A percentile compares a stretch with the other conserved stretches of the same genome.
These are phyloP conservation scores for Silene latifolia DNA, from an alignment of 148 eudicot species.

Conservation along the genomic window DNA sequence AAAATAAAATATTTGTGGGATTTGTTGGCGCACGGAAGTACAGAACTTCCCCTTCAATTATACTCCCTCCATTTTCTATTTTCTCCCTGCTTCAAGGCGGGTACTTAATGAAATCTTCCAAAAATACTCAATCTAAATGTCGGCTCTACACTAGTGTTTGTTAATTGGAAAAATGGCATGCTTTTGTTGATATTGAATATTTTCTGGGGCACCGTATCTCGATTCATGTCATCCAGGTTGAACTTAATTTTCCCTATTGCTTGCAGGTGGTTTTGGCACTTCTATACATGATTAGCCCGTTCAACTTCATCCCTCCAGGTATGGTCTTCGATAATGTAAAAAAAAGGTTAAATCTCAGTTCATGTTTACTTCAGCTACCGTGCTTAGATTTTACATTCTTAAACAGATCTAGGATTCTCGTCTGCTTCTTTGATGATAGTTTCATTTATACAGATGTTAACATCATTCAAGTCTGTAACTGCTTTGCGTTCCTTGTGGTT, in stretches of 20 bases:
- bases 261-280: constrained; percentile 48
- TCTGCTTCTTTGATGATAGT: too few relatives aligned
- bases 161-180: background rate
- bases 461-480: constrained; percentile 16
- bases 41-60: too few relatives aligned
- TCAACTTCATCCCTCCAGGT: constrained; percentile 55
- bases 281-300: constrained; percentile 39
- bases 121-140: background rate
- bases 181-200: background rate
- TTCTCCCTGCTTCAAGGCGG: too few relatives aligned
- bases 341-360: background rate
- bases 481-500: constrained; percentile 16
- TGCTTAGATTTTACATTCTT: too few relatives aligned
- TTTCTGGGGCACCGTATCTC: background rate
- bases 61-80: too few relatives aligned
- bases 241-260: background rate
- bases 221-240: background rate
- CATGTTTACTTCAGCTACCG: background rate
- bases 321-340: background rate
- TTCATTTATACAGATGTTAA: constrained; percentile 17
- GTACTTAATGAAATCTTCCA: background rate
- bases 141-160: background rate
- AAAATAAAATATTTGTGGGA: too few relatives aligned
- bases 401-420: too few relatives aligned
- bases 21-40: too few relatives aligned